These are phyloP conservation scores for Candida peoriensis DNA, from an alignment of 805 yeast genomes.

Conservation along the genomic window DNA sequence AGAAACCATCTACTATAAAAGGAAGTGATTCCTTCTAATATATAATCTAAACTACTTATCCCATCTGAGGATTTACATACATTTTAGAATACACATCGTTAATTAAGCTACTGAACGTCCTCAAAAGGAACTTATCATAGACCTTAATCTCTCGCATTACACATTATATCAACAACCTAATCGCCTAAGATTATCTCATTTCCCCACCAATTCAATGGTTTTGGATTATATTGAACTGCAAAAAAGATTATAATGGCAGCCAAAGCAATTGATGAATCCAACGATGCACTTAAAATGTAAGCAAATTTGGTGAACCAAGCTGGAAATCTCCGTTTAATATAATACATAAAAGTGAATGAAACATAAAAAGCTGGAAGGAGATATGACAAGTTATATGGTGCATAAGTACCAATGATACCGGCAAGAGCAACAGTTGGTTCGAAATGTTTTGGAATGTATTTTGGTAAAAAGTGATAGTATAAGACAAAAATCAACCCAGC, in stretches of 20 bases:
- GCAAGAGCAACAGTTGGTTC: conserved; percentile 48
- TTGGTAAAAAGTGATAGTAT: conserved; percentile 25
- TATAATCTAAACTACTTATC: no score
- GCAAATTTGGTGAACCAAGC: conserved; percentile 49
- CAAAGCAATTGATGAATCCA: conserved; percentile 60
- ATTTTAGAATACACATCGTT: no score
- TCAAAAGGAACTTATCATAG: no score
- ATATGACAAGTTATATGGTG: conserved; percentile 46
- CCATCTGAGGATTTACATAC: no score
- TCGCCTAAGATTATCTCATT: no score
- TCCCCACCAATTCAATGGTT: conserved; percentile 61
- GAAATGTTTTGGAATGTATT: conserved; percentile 20
- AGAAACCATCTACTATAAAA: no score
- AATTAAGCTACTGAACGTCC: no score
- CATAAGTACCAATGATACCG: conserved; percentile 37
- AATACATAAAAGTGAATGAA: conserved; percentile 41
- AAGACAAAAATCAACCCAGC: conserved; percentile 27
- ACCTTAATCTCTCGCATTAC: no score
- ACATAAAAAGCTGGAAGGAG: conserved; percentile 26
- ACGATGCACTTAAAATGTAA: conserved; percentile 49
- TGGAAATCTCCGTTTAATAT: conserved; percentile 33
- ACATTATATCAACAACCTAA: no score
- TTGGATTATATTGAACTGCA: conserved; percentile 39
- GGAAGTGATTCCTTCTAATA: no score
- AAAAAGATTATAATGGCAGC: conserved; percentile 48